Evolutionary conservation across 2,329 filamentous ascomycete genomes (phyloP), one percentile per base, ranked within the genome.

Genomic region (Stachybotrys elegans): DNA sequence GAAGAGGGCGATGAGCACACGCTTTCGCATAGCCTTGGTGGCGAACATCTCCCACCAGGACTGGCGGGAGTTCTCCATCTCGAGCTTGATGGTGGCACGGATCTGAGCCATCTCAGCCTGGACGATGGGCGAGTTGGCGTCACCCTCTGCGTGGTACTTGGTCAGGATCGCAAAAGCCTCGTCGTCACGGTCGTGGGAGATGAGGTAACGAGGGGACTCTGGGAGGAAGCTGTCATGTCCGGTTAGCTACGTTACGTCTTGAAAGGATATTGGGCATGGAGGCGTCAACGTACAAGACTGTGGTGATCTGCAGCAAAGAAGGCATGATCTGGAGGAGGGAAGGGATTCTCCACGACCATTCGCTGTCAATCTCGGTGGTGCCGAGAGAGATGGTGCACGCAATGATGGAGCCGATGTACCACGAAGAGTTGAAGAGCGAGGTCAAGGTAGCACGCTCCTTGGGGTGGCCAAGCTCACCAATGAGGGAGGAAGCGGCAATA

Each of bases 81-180:
- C 78, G 1, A 78, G 53, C 22, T 70, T 68, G 52, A 82, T 74
- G 1, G 79, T 78, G 4, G 72, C 69, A 40, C 73, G 66, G 50
- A 84, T 84, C 57, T 84, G 77, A 1, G 71, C 71, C 53, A 82
- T 75, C 54, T 84, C 81, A 8, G 76, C 77, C 42, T 71, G 68
- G 21, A 82, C 76, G 12, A 81, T 69, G 12, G 71, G 61, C 1
- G 73, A 78, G 25, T 68, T 58, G 6, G 54, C 54, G 40, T 79
- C 67, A 3, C 73, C 76, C 51, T 79, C 76, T 16, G 74, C 74
- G 48, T 76, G 71, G 53, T 73, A 75, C 45, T 63, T 66, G 42
- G 58, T 46, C 11, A 66, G 55, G n/a, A 65, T 43, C 1, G 49
- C 54, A 3, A 55, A 52, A 1, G 63, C 63, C 31, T 66, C 62